phyloP scores from a whole-genome alignment of 2,329 filamentous ascomycete genomes.

The Colletotrichum sp. region DNA sequence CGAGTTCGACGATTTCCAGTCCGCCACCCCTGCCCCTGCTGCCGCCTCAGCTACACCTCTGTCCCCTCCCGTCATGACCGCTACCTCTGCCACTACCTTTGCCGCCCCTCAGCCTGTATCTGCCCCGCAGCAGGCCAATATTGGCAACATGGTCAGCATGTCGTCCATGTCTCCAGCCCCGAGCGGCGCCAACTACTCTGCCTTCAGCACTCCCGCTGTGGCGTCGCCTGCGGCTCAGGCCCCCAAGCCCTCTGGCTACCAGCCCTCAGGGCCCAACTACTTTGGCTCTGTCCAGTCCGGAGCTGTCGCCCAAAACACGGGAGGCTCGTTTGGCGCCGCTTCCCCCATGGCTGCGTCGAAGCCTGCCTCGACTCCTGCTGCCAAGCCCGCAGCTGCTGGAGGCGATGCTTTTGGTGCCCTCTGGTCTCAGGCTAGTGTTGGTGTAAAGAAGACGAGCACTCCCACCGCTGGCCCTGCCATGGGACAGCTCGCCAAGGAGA shows the following conservation, averaged over 20 bases:
- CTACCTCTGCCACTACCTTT: slow-evolving; percentile 69
- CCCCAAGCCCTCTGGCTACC: slow-evolving; percentile 68
- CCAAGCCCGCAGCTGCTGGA: slow-evolving; percentile 63
- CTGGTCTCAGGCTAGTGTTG: slow-evolving; percentile 77
- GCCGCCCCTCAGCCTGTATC: slow-evolving; percentile 85
- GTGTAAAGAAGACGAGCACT: slow-evolving; percentile 75
- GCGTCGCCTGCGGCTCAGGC: slow-evolving; percentile 47
- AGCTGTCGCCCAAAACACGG: slow-evolving; percentile 25
- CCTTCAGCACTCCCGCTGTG: slow-evolving; percentile 58
- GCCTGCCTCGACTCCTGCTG: slow-evolving; percentile 46
- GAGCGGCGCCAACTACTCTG: slow-evolving; percentile 66
- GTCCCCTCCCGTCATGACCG: slow-evolving; percentile 53
- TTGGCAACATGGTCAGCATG: slow-evolving; percentile 81
- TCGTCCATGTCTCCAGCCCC: slow-evolving; percentile 80
- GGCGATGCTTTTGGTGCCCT: slow-evolving; percentile 91
- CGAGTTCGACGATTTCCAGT: slow-evolving; percentile 98
- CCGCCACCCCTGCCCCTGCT: slow-evolving; percentile 66
- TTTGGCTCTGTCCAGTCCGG: slow-evolving; percentile 79
- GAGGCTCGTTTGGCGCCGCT: slow-evolving; percentile 26
- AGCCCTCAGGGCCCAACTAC: slow-evolving; percentile 88
- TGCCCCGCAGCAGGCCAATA: slow-evolving; percentile 78
- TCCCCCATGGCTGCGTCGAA: slow-evolving; percentile 49
- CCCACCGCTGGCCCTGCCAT: slow-evolving; percentile 76
- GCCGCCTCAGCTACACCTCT: slow-evolving; percentile 51
- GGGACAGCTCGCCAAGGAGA: slow-evolving; percentile 96